Base-by-base conservation (phyloP, 345 rosid species). In the Diplotaxis tenuifolia region DNA sequence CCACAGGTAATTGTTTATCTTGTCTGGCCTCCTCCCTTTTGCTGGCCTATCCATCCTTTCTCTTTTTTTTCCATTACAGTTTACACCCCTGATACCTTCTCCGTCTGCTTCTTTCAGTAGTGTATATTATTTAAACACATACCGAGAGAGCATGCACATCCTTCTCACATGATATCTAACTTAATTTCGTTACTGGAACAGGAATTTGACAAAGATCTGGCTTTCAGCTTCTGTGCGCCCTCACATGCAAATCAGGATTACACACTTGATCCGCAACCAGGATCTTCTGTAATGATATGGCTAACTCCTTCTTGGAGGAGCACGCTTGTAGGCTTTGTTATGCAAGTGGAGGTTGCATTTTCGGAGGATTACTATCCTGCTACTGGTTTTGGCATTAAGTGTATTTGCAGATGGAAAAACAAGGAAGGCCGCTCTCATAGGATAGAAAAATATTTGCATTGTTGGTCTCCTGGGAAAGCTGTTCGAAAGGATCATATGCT, bases 361-460 rank as follows among this genome's bases (percentile, higher is more conserved):
- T 61, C 15, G 4, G 15, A 61, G 27, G 47, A 11, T 18, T 61
- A 31, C 47, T 14, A 5, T 5, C 14, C 12, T 9, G 22, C 49
- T 61, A 34, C 27, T 19, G 49, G 23, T 10, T 61, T 61, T 6
- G 5, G 15, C 27, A 15, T 61, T 10, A 19, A 6, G 9, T 61
- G 47, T 61, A 23, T 61, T 10, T 61, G 65, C 49, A 61, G 47
- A 15, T 61, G 47, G 49, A 32, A 32, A 32, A 14, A 61, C 65
- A 61, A 12, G 20, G 12, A 62, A 21, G 10, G 11, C 22, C 2
- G 2, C 52, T 38, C 53, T 62, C 20, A 62, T 3, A 21, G 12
- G 53, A 25, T 62, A 4, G 31, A 62, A 38, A 62, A 25, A 62
- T 1, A 3, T 3, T 38, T 62, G 9, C 11, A 62, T 12, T 38